Percentiles rank a stretch among this genome's conserved stretches.
Evolutionary conservation across 352 stramenopile species (phyloP).

Genomic region (Peronospora farinosa): DNA sequence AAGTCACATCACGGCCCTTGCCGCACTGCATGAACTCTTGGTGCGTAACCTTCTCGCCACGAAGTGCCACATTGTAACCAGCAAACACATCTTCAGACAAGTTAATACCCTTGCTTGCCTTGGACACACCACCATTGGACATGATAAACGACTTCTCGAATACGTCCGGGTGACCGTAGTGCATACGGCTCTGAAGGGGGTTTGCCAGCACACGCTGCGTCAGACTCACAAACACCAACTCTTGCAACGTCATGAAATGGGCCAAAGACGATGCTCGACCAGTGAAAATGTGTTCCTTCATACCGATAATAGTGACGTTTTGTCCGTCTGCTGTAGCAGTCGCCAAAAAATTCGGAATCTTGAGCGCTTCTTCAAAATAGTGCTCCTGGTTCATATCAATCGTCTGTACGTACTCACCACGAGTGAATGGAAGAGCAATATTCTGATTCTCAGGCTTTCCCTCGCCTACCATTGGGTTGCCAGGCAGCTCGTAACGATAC

Average conservation of each 20-base stretch:
- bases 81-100: conserved; percentile 87
- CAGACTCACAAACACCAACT: conserved; percentile 84
- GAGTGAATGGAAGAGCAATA: conserved; percentile 76
- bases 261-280: conserved; percentile 75
- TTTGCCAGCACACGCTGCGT: conserved; percentile 77
- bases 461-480: conserved; percentile 76
- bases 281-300: conserved; percentile 89
- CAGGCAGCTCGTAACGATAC: conserved; percentile 81
- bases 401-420: conserved; percentile 83
- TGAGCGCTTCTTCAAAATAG: conserved; percentile 86
- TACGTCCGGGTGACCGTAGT: conserved; percentile 86
- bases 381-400: conserved; percentile 90
- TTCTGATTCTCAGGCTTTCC: conserved; percentile 88
- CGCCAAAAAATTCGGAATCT: conserved; percentile 84
- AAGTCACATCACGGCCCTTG: conserved; percentile 82
- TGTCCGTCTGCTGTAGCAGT: conserved; percentile 59
- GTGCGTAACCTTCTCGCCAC: conserved; percentile 72
- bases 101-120: conserved; percentile 86
- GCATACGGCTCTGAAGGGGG: conserved; percentile 71
- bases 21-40: conserved; percentile 86
- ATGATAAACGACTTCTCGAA: conserved; percentile 87
- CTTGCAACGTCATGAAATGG: conserved; percentile 85
- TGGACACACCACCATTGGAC: conserved; percentile 79
- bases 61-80: conserved; percentile 77
- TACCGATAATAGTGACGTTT: conserved; percentile 80